Base-by-base conservation (phyloP, 2,329 filamentous ascomycete species). In the Pestalotiopsis fici region DNA sequence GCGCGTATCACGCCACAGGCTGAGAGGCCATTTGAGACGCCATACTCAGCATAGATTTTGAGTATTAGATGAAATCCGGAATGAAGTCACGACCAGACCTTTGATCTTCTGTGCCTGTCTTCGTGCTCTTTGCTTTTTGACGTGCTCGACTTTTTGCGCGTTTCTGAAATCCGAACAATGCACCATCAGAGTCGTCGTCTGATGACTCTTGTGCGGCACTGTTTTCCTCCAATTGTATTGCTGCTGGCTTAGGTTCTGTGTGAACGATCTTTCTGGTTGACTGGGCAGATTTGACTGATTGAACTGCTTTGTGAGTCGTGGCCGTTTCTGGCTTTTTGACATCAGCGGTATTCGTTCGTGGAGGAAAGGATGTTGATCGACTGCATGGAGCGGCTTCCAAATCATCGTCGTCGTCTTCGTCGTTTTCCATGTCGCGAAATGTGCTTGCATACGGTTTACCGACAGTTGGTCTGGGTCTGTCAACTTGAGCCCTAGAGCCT, bases 1-100 rank as follows among this genome's bases (percentile, higher is more conserved):
- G 93, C 93, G 4, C 87, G 94, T 56, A 91, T 97, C 74, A 95
- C 93, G 4, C 93, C 93, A 0, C 92, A 95, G 81, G 93, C 93
- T 1, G 93, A 97, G 83, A 79, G 83, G 68, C 93, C 93, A 0
- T 93, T 83, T 71, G 91, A 96, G 84, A 96, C 90, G 1, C 87
- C 88, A 0, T 88, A 85, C 70, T 64, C 66, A 57, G 57, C 27
- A 31, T 60, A 37, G 55, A 57, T 7, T 6, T 27, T 12, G 28
- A 68, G 70, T 23, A n/a, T 68, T 43, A 65, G 3, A 65, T 47
- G 27, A 59, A 65, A 13, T 47, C 54, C 47, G 35, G 54, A 59
- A 67, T 67, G 23, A 67, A 12, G 21, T 67, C 35, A 28, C 39
- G 21, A 43, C n/a, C 31, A 39, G 54, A 18, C n/a, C 21, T 13